phyloP scores from a whole-genome alignment of 2,329 filamentous ascomycete genomes.

The Scedosporium boydii region DNA sequence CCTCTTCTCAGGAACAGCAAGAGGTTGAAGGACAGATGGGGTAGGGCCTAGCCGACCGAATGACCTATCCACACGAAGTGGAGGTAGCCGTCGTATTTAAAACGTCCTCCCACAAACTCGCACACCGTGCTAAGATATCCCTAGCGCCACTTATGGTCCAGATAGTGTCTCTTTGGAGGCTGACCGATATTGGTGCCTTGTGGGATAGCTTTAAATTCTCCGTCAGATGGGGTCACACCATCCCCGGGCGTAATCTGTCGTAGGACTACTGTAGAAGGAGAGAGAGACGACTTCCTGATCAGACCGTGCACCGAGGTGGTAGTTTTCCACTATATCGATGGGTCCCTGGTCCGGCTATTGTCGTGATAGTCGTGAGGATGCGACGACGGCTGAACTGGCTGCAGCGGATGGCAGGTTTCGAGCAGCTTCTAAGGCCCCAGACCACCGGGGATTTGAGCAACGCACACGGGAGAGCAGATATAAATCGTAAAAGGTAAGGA shows the following conservation, averaged over 20 bases:
- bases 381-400: not conserved
- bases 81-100: constrained; percentile 3
- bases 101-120: not conserved
- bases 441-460: not conserved
- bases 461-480: not conserved
- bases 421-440: not conserved
- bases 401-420: not conserved
- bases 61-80: not conserved
- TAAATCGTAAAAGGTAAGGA: not conserved
- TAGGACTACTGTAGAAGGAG: not conserved
- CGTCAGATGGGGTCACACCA: not conserved
- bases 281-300: not conserved
- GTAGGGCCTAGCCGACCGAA: not conserved
- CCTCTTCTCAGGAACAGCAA: not conserved
- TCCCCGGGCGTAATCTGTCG: not conserved
- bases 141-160: constrained; percentile 7
- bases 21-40: not conserved
- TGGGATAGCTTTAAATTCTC: not conserved
- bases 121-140: not conserved
- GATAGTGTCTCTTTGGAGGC: not conserved
- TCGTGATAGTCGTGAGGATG: not conserved
- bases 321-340: not conserved
- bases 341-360: not conserved
- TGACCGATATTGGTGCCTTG: not conserved
- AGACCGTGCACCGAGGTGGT: not conserved